Conservation (phyloP, 495 filamentous ascomycete species). For the Xylaria flabelliformis region DNA sequence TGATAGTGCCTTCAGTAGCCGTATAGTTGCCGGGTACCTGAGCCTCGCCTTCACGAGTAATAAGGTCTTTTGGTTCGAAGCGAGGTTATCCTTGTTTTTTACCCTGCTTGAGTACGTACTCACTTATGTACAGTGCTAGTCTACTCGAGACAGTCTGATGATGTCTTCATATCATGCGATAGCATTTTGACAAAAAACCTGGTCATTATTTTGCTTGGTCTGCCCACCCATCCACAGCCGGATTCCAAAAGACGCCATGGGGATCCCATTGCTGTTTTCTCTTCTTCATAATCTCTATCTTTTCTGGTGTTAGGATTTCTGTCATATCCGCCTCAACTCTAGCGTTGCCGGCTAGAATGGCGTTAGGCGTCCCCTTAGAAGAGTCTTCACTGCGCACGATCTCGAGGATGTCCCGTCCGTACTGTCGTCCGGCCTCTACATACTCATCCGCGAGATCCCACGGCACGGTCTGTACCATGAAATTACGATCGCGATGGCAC, state of each 20-base stretch:
- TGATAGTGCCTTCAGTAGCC: neutral
- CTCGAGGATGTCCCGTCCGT: constrained; percentile 30
- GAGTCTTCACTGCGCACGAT: constrained; percentile 33
- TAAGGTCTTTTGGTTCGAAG: neutral
- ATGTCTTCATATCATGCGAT: neutral
- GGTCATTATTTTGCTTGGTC: neutral
- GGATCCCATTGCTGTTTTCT: constrained; percentile 24
- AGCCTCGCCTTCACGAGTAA: neutral
- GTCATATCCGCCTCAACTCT: constrained; percentile 35
- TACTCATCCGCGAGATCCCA: constrained; percentile 24
- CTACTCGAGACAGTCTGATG: neutral
- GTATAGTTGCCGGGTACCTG: neutral
- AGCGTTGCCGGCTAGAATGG: constrained; percentile 36
- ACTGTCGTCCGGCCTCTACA: constrained; percentile 10
- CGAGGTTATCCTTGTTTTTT: neutral
- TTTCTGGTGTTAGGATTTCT: constrained; percentile 36
- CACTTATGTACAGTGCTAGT: neutral
- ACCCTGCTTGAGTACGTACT: neutral
- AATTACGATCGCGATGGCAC: constrained; percentile 26
- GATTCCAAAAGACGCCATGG: constrained; percentile 29
- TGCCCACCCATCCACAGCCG: constrained; percentile 19
- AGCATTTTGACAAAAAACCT: neutral
- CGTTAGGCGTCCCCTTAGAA: constrained; percentile 33
- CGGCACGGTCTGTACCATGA: constrained; percentile 8
- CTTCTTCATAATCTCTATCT: constrained; percentile 29